Conservation (phyloP, 2,329 filamentous ascomycete genomes). For the Fusarium torreyae region DNA sequence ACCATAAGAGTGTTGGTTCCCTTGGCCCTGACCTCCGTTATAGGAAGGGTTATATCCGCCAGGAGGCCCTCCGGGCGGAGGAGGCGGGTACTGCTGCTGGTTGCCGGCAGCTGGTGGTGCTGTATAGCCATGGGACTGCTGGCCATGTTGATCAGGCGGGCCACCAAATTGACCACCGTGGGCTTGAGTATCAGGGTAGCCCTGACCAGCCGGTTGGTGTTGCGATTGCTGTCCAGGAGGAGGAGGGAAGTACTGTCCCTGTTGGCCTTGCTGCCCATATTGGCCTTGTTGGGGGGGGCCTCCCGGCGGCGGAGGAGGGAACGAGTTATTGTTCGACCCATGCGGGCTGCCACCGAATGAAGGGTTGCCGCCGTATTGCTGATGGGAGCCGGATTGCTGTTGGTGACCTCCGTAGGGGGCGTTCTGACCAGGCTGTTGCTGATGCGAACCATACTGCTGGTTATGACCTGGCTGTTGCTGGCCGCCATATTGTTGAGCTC, state of each 20-base stretch:
- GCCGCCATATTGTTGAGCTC: conserved; percentile 41
- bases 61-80: conserved; percentile 39
- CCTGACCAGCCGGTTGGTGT: conserved; percentile 42
- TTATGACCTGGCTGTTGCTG: conserved; percentile 40
- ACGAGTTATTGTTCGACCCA: conserved; percentile 47
- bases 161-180: conserved; percentile 42
- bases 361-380: conserved; percentile 39
- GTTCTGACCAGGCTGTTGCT: conserved; percentile 38
- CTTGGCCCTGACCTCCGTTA: conserved; percentile 47
- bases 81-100: conserved; percentile 48
- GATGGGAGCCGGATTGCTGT: conserved; percentile 39
- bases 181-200: conserved; percentile 42
- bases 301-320: conserved; percentile 45
- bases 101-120: conserved; percentile 39
- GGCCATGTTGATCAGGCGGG: conserved; percentile 43
- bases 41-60: conserved; percentile 53
- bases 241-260: conserved; percentile 40
- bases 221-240: conserved; percentile 43
- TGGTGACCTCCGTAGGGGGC: conserved; percentile 30
- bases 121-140: conserved; percentile 44
- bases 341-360: conserved; percentile 44
- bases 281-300: conserved; percentile 42
- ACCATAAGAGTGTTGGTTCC: conserved; percentile 51
- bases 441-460: conserved; percentile 40
- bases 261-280: conserved; percentile 28